Evolutionary conservation across 176 grass and related monocot species (phyloP).

Genomic region (Pharus latifolius): DNA sequence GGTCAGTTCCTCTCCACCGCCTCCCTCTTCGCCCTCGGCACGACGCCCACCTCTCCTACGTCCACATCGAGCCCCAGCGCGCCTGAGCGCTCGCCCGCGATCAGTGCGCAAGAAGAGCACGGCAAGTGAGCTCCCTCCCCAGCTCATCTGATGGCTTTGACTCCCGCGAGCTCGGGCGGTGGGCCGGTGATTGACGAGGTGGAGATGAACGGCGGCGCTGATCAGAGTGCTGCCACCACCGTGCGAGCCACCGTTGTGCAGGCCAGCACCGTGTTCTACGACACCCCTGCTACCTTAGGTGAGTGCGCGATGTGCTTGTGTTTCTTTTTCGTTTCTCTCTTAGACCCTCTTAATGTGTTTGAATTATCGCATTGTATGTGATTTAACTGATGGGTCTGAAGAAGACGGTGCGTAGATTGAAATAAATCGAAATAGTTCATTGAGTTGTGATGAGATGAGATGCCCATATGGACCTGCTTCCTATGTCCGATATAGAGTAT

Average conservation of each 20-base stretch:
- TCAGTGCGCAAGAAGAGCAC: constrained; percentile 46
- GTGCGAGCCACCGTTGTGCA: constrained; percentile 43
- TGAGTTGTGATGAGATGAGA: not conserved
- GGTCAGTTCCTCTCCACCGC: constrained; percentile 47
- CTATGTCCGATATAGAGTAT: not conserved
- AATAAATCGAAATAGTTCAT: not conserved
- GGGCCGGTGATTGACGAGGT: constrained; percentile 29
- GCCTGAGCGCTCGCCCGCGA: constrained; percentile 73
- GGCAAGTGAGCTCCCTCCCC: constrained; percentile 9
- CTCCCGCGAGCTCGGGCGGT: constrained; percentile 12
- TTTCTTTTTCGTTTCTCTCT: constrained; percentile 3
- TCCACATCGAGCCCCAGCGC: constrained; percentile 52
- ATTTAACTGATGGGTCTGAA: not conserved
- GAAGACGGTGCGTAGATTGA: not conserved
- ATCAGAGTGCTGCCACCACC: constrained; percentile 16
- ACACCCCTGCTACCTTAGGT: constrained; percentile 33
- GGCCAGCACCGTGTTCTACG: constrained; percentile 44
- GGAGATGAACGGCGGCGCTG: constrained; percentile 29
- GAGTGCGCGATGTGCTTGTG: not conserved
- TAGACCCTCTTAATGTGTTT: no score
- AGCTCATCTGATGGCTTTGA: constrained; percentile 1
- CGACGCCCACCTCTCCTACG: constrained; percentile 65
- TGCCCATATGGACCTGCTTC: not conserved
- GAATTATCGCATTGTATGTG: not conserved
- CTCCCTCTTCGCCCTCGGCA: constrained; percentile 45